These are phyloP conservation scores for Aspergillus puulaauensis DNA, from an alignment of 2,329 filamentous ascomycete species.

Conservation along the genomic window DNA sequence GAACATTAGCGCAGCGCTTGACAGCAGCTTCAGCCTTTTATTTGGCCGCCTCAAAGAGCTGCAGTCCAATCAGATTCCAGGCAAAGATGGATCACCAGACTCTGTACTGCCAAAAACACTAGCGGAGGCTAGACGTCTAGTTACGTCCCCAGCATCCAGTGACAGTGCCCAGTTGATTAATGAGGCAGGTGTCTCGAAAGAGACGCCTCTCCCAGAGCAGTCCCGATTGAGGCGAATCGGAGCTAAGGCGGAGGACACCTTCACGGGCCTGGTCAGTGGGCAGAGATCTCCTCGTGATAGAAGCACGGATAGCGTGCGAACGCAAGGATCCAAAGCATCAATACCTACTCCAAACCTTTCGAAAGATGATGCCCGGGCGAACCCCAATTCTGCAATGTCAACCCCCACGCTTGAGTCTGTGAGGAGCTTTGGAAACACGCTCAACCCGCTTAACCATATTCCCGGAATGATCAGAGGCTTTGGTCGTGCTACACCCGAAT, in stretches of 20 bases:
- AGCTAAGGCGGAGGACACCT: slow-evolving; percentile 59
- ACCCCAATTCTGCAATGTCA: slow-evolving; percentile 26
- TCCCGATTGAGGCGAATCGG: slow-evolving; percentile 34
- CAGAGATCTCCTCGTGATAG: slow-evolving; percentile 65
- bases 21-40: slow-evolving; percentile 90
- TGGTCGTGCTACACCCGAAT: slow-evolving; percentile 50
- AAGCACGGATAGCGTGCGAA: slow-evolving; percentile 67
- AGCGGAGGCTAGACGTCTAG: slow-evolving; percentile 86
- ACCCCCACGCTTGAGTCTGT: slow-evolving; percentile 70
- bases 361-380: slow-evolving; percentile 24
- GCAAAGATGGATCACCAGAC: slow-evolving; percentile 29
- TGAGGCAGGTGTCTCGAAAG: slow-evolving; percentile 54
- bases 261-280: slow-evolving; percentile 71
- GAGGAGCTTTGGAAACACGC: slow-evolving; percentile 73
- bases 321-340: slow-evolving; percentile 40
- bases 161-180: slow-evolving; percentile 49
- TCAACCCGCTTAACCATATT: slow-evolving; percentile 81
- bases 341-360: slow-evolving; percentile 20
- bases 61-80: slow-evolving; percentile 51
- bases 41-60: slow-evolving; percentile 80
- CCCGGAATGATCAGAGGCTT: slow-evolving; percentile 77
- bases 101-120: slow-evolving; percentile 77
- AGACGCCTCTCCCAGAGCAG: slow-evolving; percentile 35
- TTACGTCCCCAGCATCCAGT: slow-evolving; percentile 53
- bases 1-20: slow-evolving; percentile 84